Evolutionary conservation across 768 basidiomycete species (phyloP), one percentile per base, ranked within the genome.

Genomic region (Glaciozyma antarctica): DNA sequence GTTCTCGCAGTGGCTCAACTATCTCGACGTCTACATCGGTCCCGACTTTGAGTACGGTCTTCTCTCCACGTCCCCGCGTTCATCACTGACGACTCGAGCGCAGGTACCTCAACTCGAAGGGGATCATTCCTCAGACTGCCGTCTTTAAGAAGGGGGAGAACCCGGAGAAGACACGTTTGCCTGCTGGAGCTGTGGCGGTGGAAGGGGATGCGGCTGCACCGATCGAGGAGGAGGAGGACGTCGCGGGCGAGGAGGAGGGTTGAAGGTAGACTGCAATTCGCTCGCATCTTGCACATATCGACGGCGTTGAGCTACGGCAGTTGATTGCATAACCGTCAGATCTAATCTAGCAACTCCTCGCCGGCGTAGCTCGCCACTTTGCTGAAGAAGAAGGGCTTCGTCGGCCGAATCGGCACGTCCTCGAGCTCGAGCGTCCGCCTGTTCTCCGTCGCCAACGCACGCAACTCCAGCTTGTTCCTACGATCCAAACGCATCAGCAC

Each of bases 1-100:
- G 68, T 93, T 87, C 78, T 88, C 91, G 73, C 84, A 85, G 48
- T 97, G 88, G 89, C 80, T 92, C 58, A 84, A 84, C 53, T 80
- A 82, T 28, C 80, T 90, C 41, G 90, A 94, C 73, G 72, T 79
- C 12, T 92, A 91, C 72, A 77, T 81, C 22, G 91, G 90, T 5
- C 80, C 81, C 66, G 91, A 94, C 75, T 79, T 94, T 54, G 78
- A 83, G 55, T 72, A 43, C 44, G 58, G 60, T 4, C 9, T 41
- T 21, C 47, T n/a, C 28, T 44, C 6, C 48, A 26, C 34, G 26
- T 17, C 26, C 47, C 8, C 58, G n/a, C 17, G 3, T 13, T 15
- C 12, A 0, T n/a, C 15, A 19, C 3, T 24, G 10, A 8, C 10
- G 19, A 0, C 0, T 45, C 32, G 26, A n/a, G 5, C 9, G 28